Evolutionary conservation across 805 yeast species (phyloP).

Genomic region (Alloascoidea africana): DNA sequence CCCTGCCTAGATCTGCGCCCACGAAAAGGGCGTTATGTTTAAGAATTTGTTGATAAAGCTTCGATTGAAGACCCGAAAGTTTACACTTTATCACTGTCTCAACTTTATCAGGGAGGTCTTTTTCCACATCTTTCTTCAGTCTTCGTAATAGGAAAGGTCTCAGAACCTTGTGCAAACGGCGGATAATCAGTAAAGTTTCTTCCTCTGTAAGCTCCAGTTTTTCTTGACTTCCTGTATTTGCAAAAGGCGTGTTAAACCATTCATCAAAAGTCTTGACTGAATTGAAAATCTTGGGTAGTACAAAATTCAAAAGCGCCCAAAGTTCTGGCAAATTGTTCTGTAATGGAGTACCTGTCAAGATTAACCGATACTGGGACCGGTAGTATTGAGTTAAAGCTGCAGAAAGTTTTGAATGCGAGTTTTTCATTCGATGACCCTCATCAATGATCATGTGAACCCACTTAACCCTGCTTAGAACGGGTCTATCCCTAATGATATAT

Average conservation of each 20-base stretch:
- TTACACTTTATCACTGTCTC: constrained; percentile 91
- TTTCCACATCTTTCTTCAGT: constrained; percentile 92
- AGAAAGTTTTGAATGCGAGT: constrained; percentile 80
- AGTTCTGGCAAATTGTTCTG: constrained; percentile 93
- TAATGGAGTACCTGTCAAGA: constrained; percentile 92
- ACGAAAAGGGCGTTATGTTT: constrained; percentile 68
- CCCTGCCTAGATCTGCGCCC: constrained; percentile 26
- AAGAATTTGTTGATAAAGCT: constrained; percentile 81
- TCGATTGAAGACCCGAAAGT: constrained; percentile 75
- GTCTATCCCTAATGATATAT: constrained; percentile 82
- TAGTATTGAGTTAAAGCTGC: constrained; percentile 73
- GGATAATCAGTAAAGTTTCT: constrained; percentile 82
- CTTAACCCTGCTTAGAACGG: constrained; percentile 58
- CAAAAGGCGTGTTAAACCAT: constrained; percentile 97
- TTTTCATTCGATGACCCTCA: constrained; percentile 98
- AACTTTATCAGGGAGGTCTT: constrained; percentile 90
- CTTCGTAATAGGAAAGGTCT: constrained; percentile 90
- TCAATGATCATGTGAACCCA: constrained; percentile 98
- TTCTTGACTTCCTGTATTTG: constrained; percentile 90
- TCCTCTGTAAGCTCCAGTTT: constrained; percentile 90
- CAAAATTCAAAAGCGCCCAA: constrained; percentile 93
- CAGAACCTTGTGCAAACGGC: constrained; percentile 91
- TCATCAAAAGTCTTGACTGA: constrained; percentile 95
- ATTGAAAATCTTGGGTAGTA: constrained; percentile 89
- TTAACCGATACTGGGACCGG: constrained; percentile 72